These are phyloP conservation scores for Clausena lansium DNA, from an alignment of 345 rosid genomes.

Conservation along the genomic window DNA sequence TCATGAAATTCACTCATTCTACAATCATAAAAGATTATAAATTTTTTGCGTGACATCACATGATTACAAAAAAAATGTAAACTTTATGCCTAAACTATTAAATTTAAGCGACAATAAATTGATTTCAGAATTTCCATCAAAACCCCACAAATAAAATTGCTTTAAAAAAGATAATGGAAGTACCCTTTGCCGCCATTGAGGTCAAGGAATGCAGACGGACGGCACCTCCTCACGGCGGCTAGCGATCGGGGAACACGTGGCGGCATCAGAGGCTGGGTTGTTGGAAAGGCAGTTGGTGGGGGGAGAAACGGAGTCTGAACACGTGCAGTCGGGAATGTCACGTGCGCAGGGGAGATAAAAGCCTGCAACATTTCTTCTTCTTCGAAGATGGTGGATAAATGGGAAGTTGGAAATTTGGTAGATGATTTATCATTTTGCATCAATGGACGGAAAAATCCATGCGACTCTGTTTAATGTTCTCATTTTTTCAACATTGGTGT, in stretches of 20 bases:
- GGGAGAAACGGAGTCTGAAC: constrained; percentile 7
- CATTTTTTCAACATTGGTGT: no score
- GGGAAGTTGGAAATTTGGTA: neutral
- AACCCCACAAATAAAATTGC: neutral
- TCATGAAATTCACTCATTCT: constrained; percentile 63
- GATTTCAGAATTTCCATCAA: neutral
- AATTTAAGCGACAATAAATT: neutral
- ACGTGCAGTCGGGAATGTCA: constrained; percentile 20
- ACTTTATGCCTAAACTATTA: neutral
- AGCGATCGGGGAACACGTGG: constrained; percentile 15
- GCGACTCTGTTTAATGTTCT: neutral
- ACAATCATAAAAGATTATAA: constrained; percentile 12
- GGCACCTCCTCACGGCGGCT: constrained; percentile 23
- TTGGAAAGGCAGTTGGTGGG: constrained; percentile 19
- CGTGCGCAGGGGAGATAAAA: constrained; percentile 18
- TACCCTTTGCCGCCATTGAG: constrained; percentile 68
- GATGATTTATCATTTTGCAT: neutral
- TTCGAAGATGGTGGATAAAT: neutral
- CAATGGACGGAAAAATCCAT: neutral
- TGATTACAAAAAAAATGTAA: neutral
- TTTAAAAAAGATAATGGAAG: neutral
- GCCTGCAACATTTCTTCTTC: constrained; percentile 29
- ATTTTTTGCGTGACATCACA: neutral
- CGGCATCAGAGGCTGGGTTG: constrained; percentile 8
- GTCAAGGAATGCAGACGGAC: constrained; percentile 38